Evolutionary conservation across 1,284 basidiomycete species (phyloP).

Genomic region (Peniophora sp.): DNA sequence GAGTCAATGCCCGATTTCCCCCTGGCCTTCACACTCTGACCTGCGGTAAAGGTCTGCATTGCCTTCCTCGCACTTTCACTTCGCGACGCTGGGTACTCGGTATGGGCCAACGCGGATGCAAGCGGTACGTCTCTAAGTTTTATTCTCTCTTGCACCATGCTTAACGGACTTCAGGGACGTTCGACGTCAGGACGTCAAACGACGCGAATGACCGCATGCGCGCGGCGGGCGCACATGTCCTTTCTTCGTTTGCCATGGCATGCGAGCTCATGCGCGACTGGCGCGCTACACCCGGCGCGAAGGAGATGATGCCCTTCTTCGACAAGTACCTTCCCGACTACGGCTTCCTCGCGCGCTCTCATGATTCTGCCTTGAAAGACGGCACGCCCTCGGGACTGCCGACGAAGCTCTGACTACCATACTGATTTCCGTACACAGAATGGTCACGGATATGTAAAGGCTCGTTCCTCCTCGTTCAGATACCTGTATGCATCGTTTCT

Average conservation of each 20-base stretch:
- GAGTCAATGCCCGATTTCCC: slow-evolving; percentile 10
- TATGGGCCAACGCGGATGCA: slow-evolving; percentile 37
- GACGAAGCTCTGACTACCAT: background rate
- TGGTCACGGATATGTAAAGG: no score
- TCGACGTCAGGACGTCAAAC: slow-evolving; percentile 27
- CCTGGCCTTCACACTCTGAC: background rate
- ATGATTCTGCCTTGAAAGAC: slow-evolving; percentile 27
- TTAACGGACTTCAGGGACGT: slow-evolving; percentile 12
- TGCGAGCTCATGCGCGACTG: slow-evolving; percentile 40
- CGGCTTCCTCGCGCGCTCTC: slow-evolving; percentile 29
- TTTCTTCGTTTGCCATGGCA: slow-evolving; percentile 33
- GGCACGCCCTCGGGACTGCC: slow-evolving; percentile 14
- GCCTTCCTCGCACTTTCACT: slow-evolving; percentile 38
- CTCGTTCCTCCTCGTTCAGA: no score
- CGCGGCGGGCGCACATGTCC: slow-evolving; percentile 32
- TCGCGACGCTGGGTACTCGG: slow-evolving; percentile 32
- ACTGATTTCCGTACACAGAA: no score
- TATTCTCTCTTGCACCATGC: no score
- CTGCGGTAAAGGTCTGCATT: slow-evolving; percentile 30
- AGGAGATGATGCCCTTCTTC: slow-evolving; percentile 31
- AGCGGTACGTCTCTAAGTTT: slow-evolving; percentile 19
- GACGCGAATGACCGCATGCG: slow-evolving; percentile 41
- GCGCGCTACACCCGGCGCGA: slow-evolving; percentile 32
- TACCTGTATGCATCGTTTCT: no score
- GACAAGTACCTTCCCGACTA: slow-evolving; percentile 33